Evolutionary conservation across 2,329 filamentous ascomycete species (phyloP), one percentile per base, ranked within the genome.

Genomic region (Fusarium tjaetaba): DNA sequence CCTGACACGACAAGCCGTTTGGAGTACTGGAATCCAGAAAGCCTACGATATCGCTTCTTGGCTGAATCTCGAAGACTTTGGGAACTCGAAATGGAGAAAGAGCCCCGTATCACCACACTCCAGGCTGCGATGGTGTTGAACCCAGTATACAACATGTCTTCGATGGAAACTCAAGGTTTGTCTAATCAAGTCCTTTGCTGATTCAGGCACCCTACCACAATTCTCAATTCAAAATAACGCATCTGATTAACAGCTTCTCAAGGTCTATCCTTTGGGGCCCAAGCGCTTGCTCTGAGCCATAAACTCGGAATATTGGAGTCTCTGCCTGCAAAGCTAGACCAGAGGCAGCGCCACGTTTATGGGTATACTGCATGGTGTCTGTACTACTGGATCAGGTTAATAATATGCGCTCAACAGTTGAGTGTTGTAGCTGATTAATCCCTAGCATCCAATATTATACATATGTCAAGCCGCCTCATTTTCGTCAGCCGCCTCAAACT

Each of bases 211-310:
- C 13, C 38, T 5, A 4, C 11, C 38, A 41, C 11, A 41, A 22
- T 22, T 7, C 38, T 14, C 1, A 14, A 8, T 1, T 14, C 0
- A 7, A 39, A 39, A 39, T 5, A 8, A 14, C 11, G 20, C 20
- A 41, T 22, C 38, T 8, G 20, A 22, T 20, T 41, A 7, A 14
- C 38, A 22, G 11, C 20, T 41, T 41, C 38, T 41, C 20, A 8
- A 41, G 38, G 38, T 41, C 11, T 41, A 41, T 41, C 38, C 1
- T 41, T 41, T 8, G 38, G 38, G 20, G 38, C 38, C 0, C 38
- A 41, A 41, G 38, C 38, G 20, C 20, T 41, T 22, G 38, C 38
- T 41, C 38, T 41, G 38, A 22, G 38, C 38, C 38, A 41, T 22
- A 41, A 41, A 22, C 38, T 41, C 38, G 38, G 38, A 41, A 41